Evolutionary conservation across 2,329 filamentous ascomycete species (phyloP), one percentile per base, ranked within the genome.

Genomic region (Nothomitra cinnamomea): DNA sequence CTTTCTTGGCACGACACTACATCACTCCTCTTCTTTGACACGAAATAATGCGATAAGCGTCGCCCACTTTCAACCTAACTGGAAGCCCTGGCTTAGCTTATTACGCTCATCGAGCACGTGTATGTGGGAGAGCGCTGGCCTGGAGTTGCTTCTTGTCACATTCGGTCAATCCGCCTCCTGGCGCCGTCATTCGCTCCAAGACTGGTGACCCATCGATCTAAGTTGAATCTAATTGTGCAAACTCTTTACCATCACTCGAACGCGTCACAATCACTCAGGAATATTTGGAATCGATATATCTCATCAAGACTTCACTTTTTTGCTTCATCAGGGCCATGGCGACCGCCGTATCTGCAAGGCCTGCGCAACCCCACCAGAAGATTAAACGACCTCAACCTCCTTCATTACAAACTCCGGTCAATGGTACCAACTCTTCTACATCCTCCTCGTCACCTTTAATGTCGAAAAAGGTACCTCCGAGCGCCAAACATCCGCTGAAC

Each of bases 301-400:
- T 52, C 35, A n/a, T 43, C 36, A 19, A 52, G 12, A 8, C n/a
- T 15, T 42, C 17, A 13, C 24, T 40, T 28, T 19, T 25, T 15
- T 2, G 22, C 12, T 35, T 51, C 28, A 21, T 24, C 48, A n/a
- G 21, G 12, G 28, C 28, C 12, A 53, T 53, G 52, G 52, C 52
- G 38, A 53, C 52, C 10, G 41, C 41, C 24, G 52, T 53, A 1
- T 53, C 45, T 2, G 22, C 53, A 21, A 54, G 25, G 32, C 45
- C 53, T 17, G 15, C 53, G 3, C 53, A 51, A 54, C n/a, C 50
- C 10, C 17, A 21, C 35, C 48, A 35, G 4, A 87, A 87, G 68
- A 75, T 78, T 58, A 87, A 87, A 69, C 80, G 82, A 36, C 80
- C 80, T 56, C 71, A 77, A 52, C 79, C 80, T 38, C 74, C 81